Evolutionary conservation across 768 basidiomycete species (phyloP), one percentile per base, ranked within the genome.

Genomic region (Mycena pura): DNA sequence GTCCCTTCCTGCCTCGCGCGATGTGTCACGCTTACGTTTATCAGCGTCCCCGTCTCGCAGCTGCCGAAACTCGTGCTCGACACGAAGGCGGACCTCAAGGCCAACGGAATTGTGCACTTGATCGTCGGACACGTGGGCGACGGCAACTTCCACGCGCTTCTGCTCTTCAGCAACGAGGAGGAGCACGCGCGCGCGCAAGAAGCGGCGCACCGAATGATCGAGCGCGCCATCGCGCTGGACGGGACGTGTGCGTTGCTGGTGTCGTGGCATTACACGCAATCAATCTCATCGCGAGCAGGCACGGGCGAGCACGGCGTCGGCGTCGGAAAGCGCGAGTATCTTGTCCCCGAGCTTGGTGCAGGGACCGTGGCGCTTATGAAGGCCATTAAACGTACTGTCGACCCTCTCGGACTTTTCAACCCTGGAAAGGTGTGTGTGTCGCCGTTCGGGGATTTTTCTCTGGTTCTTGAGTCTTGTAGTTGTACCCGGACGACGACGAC

Each of bases 351-450:
- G 69, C 82, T 97, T 0, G 95, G 95, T 0, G 79, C 79, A 29
- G 92, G 91, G 5, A 96, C 95, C 0, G 90, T 96, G 8, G 82
- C 84, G 49, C 73, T 96, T n/a, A 95, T 97, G 93, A 89, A 90
- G 75, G 82, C 81, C 14, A 85, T 96, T 68, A 96, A 96, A 74
- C 74, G 76, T 60, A 80, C 86, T 0, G 73, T 94, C 9, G 93
- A 95, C 68, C 94, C 93, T 0, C 70, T 87, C 22, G 84, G 86
- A 32, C 72, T 96, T 43, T 86, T 95, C 64, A 95, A 95, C 71
- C 93, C 93, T 6, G 93, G 91, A 57, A 95, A 95, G 84, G 89
- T 87, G 43, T n/a, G n/a, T n/a, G n/a, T n/a, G n/a, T n/a, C n/a
- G n/a, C n/a, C n/a, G n/a, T n/a, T n/a, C n/a, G n/a, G n/a, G n/a